Conservation (phyloP, 1,139 yeast species). For the Protomyces lactucae-debilis region DNA sequence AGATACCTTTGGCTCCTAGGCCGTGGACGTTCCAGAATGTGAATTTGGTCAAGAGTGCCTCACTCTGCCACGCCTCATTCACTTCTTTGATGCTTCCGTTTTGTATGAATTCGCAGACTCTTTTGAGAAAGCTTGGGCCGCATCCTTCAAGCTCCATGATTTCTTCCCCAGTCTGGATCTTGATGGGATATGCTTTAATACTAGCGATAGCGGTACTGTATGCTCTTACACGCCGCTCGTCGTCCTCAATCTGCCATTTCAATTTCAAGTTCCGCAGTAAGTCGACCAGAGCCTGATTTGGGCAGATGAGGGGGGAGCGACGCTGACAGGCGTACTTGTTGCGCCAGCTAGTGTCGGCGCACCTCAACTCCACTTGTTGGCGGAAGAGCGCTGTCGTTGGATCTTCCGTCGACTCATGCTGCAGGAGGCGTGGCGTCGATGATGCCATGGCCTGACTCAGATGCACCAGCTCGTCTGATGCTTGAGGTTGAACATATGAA, state of each 20-base stretch:
- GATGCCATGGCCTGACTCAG: not conserved
- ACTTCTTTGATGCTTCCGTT: conserved; percentile 28
- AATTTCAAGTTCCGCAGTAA: conserved; percentile 18
- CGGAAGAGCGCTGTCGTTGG: not conserved
- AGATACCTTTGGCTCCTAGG: conserved; percentile 28
- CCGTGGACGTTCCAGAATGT: conserved; percentile 32
- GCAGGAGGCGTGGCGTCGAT: not conserved
- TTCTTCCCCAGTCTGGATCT: conserved; percentile 24
- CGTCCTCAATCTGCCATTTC: conserved; percentile 30
- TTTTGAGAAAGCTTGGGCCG: conserved; percentile 30
- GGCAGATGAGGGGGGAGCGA: conserved; percentile 29
- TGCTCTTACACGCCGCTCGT: conserved; percentile 32
- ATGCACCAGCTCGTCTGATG: not conserved
- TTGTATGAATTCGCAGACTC: conserved; percentile 28
- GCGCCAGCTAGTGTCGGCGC: not conserved
- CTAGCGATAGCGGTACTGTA: conserved; percentile 32
- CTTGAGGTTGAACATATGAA: not conserved
- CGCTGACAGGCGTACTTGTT: conserved; percentile 30
- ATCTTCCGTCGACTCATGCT: conserved; percentile 15
- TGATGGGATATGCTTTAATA: conserved; percentile 29
- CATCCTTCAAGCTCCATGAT: conserved; percentile 31
- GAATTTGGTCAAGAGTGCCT: conserved; percentile 18
- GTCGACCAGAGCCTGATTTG: conserved; percentile 28
- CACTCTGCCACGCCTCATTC: conserved; percentile 10
- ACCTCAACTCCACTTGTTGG: not conserved